Conservation (phyloP, 2,329 filamentous ascomycete genomes). For the Periconia macrospinosa region DNA sequence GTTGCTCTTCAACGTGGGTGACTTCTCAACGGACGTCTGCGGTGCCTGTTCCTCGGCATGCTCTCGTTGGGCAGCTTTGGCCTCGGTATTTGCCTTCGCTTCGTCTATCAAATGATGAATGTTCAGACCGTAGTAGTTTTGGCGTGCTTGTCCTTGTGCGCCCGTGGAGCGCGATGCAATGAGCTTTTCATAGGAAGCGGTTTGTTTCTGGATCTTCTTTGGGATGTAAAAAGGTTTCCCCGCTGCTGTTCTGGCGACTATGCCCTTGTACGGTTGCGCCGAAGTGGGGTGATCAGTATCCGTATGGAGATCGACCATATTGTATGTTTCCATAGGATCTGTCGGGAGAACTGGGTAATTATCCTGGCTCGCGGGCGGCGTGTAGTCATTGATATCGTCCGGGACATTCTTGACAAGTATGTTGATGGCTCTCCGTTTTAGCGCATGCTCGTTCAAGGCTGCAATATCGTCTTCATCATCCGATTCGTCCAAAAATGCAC, state of each 20-base stretch:
- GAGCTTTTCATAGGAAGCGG: conserved; percentile 65
- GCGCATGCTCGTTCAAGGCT: conserved; percentile 41
- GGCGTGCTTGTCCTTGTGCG: conserved; percentile 65
- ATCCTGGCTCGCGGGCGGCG: conserved; percentile 40
- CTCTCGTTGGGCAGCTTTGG: conserved; percentile 32
- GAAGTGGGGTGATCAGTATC: conserved; percentile 8
- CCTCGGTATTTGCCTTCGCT: conserved; percentile 62
- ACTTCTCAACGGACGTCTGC: conserved; percentile 44
- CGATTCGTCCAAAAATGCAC: conserved; percentile 44
- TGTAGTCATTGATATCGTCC: conserved; percentile 29
- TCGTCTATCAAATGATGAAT: conserved; percentile 81
- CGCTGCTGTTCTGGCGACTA: conserved; percentile 51
- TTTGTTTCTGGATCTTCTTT: conserved; percentile 52
- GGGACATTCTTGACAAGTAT: conserved; percentile 27
- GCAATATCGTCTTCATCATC: conserved; percentile 47
- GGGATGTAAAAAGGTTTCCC: conserved; percentile 61
- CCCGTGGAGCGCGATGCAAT: conserved; percentile 68
- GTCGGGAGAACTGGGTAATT: conserved; percentile 32
- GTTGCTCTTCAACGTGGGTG: conserved; percentile 27
- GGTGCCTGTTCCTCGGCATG: conserved; percentile 26
- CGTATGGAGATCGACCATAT: conserved; percentile 5
- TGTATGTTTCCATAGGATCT: conserved; percentile 19
- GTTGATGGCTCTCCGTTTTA: conserved; percentile 37
- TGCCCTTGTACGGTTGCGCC: conserved; percentile 20
- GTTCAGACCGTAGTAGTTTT: conserved; percentile 88